Percentiles rank a stretch among this genome's conserved stretches.
These are phyloP conservation scores for Leucosporidium creatinivorum DNA, from an alignment of 768 basidiomycete genomes.

Conservation along the genomic window DNA sequence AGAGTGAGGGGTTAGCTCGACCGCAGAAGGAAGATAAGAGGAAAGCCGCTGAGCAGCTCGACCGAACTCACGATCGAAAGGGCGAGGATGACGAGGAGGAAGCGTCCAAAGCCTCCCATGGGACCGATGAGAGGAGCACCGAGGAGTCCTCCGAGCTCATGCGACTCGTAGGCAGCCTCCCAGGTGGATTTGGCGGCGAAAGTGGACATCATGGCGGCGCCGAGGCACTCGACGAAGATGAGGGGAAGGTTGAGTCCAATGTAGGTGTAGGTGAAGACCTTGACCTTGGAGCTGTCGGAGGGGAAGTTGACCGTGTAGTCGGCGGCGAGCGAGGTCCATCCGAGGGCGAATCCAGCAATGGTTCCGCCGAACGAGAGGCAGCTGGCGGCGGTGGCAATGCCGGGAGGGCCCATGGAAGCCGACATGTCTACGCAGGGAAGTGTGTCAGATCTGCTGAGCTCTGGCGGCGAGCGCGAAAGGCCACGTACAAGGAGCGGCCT, in stretches of 20 bases:
- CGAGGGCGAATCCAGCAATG: constrained; percentile 44
- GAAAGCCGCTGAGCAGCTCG: too few relatives aligned
- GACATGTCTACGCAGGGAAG: constrained; percentile 7
- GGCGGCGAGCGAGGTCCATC: constrained; percentile 46
- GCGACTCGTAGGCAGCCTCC: constrained; percentile 42
- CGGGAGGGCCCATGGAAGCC: constrained; percentile 29
- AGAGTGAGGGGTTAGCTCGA: constrained; percentile 37
- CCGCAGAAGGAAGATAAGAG: constrained; percentile 14
- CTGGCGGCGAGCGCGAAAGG: not conserved
- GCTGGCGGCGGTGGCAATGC: constrained; percentile 41
- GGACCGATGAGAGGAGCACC: constrained; percentile 42
- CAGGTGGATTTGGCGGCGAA: constrained; percentile 42
- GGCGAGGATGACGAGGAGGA: constrained; percentile 49
- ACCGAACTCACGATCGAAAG: constrained; percentile 22
- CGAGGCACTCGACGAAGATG: constrained; percentile 49
- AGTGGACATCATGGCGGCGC: constrained; percentile 47
- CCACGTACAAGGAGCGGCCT: constrained; percentile 1
- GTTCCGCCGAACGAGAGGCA: constrained; percentile 45
- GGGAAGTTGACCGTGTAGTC: constrained; percentile 49
- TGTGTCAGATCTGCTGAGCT: not conserved
- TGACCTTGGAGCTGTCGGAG: constrained; percentile 41
- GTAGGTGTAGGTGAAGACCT: constrained; percentile 46
- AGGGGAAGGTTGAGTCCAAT: constrained; percentile 30
- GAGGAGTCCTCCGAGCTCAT: constrained; percentile 48
- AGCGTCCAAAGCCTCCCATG: constrained; percentile 48